Conservation (phyloP, 495 filamentous ascomycete genomes). For the Penicillium goetzii region DNA sequence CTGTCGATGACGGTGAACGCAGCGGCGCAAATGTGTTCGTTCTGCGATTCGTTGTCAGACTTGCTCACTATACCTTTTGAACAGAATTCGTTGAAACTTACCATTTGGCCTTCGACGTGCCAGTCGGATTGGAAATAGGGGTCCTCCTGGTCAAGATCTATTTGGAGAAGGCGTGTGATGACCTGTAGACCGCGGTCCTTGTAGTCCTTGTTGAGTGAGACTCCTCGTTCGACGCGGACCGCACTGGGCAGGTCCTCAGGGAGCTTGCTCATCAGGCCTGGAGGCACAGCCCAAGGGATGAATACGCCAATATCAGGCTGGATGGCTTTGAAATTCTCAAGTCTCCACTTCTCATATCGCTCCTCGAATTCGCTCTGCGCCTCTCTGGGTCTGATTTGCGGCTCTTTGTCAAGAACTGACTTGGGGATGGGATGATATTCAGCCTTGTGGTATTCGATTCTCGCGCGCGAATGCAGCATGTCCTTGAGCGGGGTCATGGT, state of each 20-base stretch:
- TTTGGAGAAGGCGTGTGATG: conserved; percentile 40
- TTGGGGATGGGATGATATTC: conserved; percentile 34
- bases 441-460: conserved; percentile 38
- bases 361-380: conserved; percentile 33
- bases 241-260: conserved; percentile 28
- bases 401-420: conserved; percentile 23
- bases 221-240: conserved; percentile 30
- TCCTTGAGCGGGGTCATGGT: conserved; percentile 46
- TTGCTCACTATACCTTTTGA: not conserved
- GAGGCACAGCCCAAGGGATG: conserved; percentile 39
- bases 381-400: conserved; percentile 27
- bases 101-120: conserved; percentile 46
- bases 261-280: conserved; percentile 30
- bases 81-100: conserved; percentile 11
- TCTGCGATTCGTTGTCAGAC: conserved; percentile 24
- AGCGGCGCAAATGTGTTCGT: conserved; percentile 47
- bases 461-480: conserved; percentile 37
- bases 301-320: conserved; percentile 40
- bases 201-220: conserved; percentile 44
- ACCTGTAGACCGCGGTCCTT: conserved; percentile 44
- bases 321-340: conserved; percentile 28
- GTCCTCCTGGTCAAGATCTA: conserved; percentile 40
- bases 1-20: conserved; percentile 29
- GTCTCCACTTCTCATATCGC: conserved; percentile 32
- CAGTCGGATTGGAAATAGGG: conserved; percentile 40